phyloP scores from a whole-genome alignment of 2,329 filamentous ascomycete species.

The Microdochium nivale region DNA sequence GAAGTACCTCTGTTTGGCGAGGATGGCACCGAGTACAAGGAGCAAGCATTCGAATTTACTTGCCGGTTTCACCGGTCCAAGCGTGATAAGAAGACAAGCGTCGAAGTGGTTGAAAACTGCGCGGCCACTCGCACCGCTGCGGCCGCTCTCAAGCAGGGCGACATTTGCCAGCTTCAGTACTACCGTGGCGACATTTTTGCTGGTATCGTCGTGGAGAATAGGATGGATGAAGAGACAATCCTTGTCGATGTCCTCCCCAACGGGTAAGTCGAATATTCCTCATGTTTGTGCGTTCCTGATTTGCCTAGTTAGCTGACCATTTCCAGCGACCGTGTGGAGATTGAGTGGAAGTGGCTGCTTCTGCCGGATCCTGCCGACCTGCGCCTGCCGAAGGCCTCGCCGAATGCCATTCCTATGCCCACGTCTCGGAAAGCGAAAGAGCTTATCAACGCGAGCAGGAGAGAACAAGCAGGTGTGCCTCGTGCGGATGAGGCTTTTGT shows the following conservation, averaged over 20 bases:
- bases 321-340: constrained; percentile 60
- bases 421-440: constrained; percentile 53
- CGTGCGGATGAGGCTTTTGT: constrained; percentile 58
- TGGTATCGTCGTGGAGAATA: constrained; percentile 78
- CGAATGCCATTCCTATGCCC: constrained; percentile 64
- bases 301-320: constrained; percentile 27
- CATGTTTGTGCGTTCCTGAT: background rate
- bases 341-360: constrained; percentile 78
- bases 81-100: constrained; percentile 67
- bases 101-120: constrained; percentile 61
- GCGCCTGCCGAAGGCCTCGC: constrained; percentile 64
- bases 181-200: constrained; percentile 83
- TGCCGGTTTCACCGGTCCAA: constrained; percentile 92
- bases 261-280: constrained; percentile 46
- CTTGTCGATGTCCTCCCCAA: constrained; percentile 78
- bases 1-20: constrained; percentile 81
- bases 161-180: constrained; percentile 82
- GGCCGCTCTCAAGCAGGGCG: constrained; percentile 57
- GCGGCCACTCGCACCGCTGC: constrained; percentile 61
- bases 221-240: constrained; percentile 63
- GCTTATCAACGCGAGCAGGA: constrained; percentile 57
- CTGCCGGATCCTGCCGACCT: constrained; percentile 64
- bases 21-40: constrained; percentile 85
- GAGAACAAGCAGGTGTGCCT: constrained; percentile 51
- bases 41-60: constrained; percentile 85